Conservation (phyloP, 1,284 basidiomycete genomes). For the Irpex lacteus region DNA sequence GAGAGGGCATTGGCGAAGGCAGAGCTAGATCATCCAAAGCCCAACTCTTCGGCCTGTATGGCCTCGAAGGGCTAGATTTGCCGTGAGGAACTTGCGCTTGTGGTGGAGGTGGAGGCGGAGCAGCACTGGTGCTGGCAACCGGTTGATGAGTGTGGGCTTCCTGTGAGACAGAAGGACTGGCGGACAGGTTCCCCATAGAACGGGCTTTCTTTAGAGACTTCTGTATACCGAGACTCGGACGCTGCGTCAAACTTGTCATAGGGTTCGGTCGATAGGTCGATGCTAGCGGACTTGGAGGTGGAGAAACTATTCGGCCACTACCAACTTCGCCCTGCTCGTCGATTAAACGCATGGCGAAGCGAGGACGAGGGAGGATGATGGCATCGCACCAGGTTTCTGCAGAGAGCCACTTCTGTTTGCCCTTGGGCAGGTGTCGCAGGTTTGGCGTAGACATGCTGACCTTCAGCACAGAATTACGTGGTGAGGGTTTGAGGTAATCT, state of each 20-base stretch:
- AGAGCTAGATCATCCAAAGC: conserved; percentile 57
- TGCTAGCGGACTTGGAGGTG: conserved; percentile 44
- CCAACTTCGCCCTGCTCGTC: conserved; percentile 17
- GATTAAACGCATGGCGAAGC: conserved; percentile 47
- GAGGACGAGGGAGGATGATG: conserved; percentile 67
- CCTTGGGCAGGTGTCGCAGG: conserved; percentile 40
- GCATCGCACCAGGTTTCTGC: conserved; percentile 81
- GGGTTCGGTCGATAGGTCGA: conserved; percentile 1
- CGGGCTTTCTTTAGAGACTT: conserved; percentile 21
- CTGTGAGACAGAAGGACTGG: conserved; percentile 9
- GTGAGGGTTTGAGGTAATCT: conserved; percentile 20
- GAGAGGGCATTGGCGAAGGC: conserved; percentile 58
- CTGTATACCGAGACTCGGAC: conserved; percentile 3
- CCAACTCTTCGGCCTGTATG: conserved; percentile 43
- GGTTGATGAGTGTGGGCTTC: neutral
- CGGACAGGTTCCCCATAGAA: conserved; percentile 19
- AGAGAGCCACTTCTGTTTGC: conserved; percentile 62
- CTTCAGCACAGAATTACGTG: conserved; percentile 36
- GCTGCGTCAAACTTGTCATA: conserved; percentile 8
- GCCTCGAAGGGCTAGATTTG: neutral
- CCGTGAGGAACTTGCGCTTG: conserved; percentile 7
- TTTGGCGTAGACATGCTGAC: conserved; percentile 62
- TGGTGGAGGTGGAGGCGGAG: conserved; percentile 14
- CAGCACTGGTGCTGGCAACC: neutral
- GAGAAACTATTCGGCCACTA: conserved; percentile 45